phyloP scores from a whole-genome alignment of 768 basidiomycete species.

The Infundibulicybe gibba region DNA sequence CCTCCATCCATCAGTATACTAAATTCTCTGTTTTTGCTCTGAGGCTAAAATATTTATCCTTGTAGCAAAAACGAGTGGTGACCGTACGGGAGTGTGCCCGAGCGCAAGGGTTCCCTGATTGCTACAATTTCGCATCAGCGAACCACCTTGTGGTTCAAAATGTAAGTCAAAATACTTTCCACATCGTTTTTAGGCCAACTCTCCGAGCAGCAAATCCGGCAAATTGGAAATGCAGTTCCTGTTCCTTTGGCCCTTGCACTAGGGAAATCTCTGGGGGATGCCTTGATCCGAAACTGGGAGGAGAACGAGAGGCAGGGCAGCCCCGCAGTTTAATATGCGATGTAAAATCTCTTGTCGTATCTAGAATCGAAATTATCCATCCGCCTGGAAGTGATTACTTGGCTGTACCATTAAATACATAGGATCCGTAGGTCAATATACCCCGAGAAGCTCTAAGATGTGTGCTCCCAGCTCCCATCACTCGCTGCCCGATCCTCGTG shows the following conservation, averaged over 20 bases:
- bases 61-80: conserved; percentile 68
- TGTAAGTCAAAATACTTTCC: conserved; percentile 25
- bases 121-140: conserved; percentile 44
- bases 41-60: neutral
- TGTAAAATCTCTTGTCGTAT: too few relatives aligned
- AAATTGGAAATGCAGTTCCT: conserved; percentile 82
- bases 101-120: conserved; percentile 77
- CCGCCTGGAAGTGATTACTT: too few relatives aligned
- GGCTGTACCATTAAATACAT: too few relatives aligned
- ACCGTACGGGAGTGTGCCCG: conserved; percentile 68
- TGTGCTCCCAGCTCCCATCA: conserved; percentile 76
- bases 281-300: conserved; percentile 44
- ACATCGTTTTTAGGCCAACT: too few relatives aligned
- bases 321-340: conserved; percentile 25
- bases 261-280: conserved; percentile 43
- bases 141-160: conserved; percentile 32
- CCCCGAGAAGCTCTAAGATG: conserved; percentile 35
- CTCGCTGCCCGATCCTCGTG: conserved; percentile 21
- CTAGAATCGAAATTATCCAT: too few relatives aligned
- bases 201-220: conserved; percentile 56
- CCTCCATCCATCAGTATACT: conserved; percentile 37
- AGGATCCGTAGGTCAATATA: neutral
- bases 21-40: neutral
- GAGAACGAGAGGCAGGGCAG: conserved; percentile 40
- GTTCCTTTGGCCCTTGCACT: conserved; percentile 65